Base-by-base conservation (phyloP, 495 filamentous ascomycete species). In the Daldinia grandis region DNA sequence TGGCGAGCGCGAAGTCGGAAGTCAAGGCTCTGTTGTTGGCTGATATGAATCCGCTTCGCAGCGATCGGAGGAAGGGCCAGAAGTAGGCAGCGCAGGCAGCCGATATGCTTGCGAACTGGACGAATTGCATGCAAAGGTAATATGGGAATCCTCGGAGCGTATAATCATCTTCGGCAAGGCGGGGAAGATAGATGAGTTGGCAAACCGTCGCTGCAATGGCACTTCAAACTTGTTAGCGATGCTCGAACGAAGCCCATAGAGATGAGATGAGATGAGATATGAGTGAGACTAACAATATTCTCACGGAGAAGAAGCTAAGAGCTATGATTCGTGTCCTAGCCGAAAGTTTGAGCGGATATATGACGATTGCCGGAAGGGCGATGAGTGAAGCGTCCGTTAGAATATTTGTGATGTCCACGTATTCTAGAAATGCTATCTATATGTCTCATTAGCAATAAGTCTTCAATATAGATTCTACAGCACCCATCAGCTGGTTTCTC, bases 301-400 rank as follows among this genome's bases (percentile, higher is more conserved):
- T 50, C n/a, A 68, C 70, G 6, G 61, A 69, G 54, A 73, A 76
- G 57, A 76, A 73, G 5, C 35, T 30, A 10, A 75, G 51, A 14
- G 74, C 66, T 12, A 51, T 65, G 15, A 70, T 10, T 62, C 74
- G 68, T 14, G 71, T 65, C 51, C 56, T 70, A 12, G 64, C 3
- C 7, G 62, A 27, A 60, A 75, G 72, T 28, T 72, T 64, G 6
- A 76, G 59, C 1, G 72, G 74, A 28, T 58, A 70, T 37, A 86
- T 77, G 2, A 85, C 79, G 6, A 76, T 42, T 5, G 78, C 58
- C 1, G 83, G 81, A 40, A 82, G 73, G 9, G 68, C 62, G 4
- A 84, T 74, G 28, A 86, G 74, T 0, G 73, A 80, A 15, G 38
- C 63, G 42, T 86, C 82, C 3, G 79, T 79, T n/a, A 85, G 15